Base-by-base conservation (phyloP, 495 filamentous ascomycete genomes). In the Aspergillus bertholletiae region DNA sequence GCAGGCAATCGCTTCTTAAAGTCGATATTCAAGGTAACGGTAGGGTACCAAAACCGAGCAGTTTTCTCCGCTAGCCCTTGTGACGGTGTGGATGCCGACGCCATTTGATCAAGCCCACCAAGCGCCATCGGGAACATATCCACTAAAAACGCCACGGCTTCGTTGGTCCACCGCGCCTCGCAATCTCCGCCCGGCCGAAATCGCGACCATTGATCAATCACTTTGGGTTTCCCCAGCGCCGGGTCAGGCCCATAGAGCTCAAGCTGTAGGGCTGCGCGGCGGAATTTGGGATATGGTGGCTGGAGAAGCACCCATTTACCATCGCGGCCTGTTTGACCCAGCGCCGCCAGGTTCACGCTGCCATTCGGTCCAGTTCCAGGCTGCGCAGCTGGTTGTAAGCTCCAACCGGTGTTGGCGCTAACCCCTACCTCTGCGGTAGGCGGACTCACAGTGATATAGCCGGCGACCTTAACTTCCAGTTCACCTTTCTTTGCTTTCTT, bases 1-100 rank as follows among this genome's bases (percentile, higher is more conserved):
- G 67, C 64, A 6, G 84, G 84, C 43, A 89, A 66, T 15, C 68
- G 60, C 59, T 81, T 83, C 72, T 90, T 89, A 46, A 86, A 68
- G 56, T 90, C 86, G 23, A 90, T 55, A 56, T 83, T 84, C 67
- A 90, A 67, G 20, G 86, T 75, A 15, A 94, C 69, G 3, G 89
- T 95, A 0, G 88, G 89, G 71, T 92, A 93, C 90, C 90, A 93
- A 60, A 78, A 79, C 47, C 68, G 69, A 8, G 68, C 70, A 41
- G 51, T 69, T 18, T 45, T 37, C 6, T 55, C 59, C 35, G 34
- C 54, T 32, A 49, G 49, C 56, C 6, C 26, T 32, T 34, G 48
- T 47, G 45, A 43, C 59, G 13, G 54, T n/a, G 57, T 64, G 46
- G 32, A 52, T 12, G 53, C 48, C 22, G 61, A 53, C 35, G 70